Evolutionary conservation across 331 rosid species (phyloP), one percentile per base, ranked within the genome.

Genomic region (Prunus yedoensis): DNA sequence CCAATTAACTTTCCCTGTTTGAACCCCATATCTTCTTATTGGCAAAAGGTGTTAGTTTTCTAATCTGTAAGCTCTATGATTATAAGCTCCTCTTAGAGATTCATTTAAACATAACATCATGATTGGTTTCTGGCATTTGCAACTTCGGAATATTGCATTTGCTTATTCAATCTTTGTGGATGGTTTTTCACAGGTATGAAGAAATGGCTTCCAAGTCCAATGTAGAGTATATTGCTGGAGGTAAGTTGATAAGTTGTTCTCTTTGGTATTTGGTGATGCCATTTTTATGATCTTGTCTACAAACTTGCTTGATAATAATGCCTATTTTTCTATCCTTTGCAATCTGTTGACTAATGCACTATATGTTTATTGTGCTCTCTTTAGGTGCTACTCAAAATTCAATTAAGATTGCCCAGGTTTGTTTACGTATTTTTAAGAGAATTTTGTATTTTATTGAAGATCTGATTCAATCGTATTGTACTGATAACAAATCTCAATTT

Each of bases 211-310:
- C 79, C 72, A 87, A 88, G 18, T 60, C 56, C 54, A 89, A 74
- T 10, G 99, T 92, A 79, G 99, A 95, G 82, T 95, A 83, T 77
- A 95, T 88, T 78, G 99, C 97, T 65, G 99, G 99, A 92, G 99
- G 99, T 94, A 87, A 76, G 68, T 35, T 56, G 49, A 35, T 43
- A 32, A 15, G 38, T 20, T 52, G 14, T 25, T 58, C 52, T 10
- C 25, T 15, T 57, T 3, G 62, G 27, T 38, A 41, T 38, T 65
- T 38, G 51, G 50, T 38, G 12, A 21, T 35, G 59, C 27, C 28
- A 35, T 15, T 10, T 41, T n/a, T 27, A 4, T 41, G 50, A 15
- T 57, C 69, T 11, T 0, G n/a, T 59, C 10, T 25, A 47, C 18
- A 27, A 35, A 71, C 2, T 58, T 62, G 18, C 49, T 38, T 30